phyloP scores from a whole-genome alignment of 2,329 filamentous ascomycete genomes.

The Geosmithia putterillii region DNA sequence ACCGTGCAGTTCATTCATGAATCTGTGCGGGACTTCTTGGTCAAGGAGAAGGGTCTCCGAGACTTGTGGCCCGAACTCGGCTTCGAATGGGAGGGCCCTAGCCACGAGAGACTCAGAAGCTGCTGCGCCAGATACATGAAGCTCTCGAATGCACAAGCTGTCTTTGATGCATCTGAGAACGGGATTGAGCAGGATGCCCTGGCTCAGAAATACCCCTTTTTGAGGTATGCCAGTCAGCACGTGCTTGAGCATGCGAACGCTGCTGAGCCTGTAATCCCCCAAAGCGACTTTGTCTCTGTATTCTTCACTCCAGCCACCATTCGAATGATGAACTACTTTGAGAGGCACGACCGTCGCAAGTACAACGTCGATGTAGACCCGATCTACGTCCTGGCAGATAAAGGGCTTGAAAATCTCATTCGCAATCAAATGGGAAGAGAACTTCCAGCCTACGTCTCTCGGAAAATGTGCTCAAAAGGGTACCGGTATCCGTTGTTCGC shows the following conservation, averaged over 20 bases:
- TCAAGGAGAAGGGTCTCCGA: conserved; percentile 18
- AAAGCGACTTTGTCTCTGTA: conserved; percentile 15
- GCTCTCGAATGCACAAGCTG: too few species aligned
- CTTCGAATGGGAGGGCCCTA: conserved; percentile 12
- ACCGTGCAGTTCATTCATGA: conserved; percentile 42
- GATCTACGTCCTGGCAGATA: background rate
- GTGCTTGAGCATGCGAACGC: conserved; percentile 2
- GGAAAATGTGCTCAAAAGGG: background rate
- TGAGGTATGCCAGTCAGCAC: conserved; percentile 21
- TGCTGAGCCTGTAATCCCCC: conserved; percentile 8
- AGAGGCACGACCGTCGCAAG: background rate
- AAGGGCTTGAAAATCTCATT: background rate
- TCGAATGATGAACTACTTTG: conserved; percentile 11
- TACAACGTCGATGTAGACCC: background rate
- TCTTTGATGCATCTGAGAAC: too few species aligned
- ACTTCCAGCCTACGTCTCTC: background rate
- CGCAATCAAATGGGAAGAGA: background rate
- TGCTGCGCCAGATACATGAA: conserved; percentile 28
- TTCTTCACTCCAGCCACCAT: conserved; percentile 18
- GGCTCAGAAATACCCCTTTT: conserved; percentile 23
- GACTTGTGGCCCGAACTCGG: conserved; percentile 17
- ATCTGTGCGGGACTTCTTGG: conserved; percentile 33
- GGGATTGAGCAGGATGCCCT: too few species aligned
- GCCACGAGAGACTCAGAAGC: conserved; percentile 29
- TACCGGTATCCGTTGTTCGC: conserved; percentile 1